Conservation (phyloP, 192 early-diverging fungal genomes). For the Ramicandelaber brevisporus region DNA sequence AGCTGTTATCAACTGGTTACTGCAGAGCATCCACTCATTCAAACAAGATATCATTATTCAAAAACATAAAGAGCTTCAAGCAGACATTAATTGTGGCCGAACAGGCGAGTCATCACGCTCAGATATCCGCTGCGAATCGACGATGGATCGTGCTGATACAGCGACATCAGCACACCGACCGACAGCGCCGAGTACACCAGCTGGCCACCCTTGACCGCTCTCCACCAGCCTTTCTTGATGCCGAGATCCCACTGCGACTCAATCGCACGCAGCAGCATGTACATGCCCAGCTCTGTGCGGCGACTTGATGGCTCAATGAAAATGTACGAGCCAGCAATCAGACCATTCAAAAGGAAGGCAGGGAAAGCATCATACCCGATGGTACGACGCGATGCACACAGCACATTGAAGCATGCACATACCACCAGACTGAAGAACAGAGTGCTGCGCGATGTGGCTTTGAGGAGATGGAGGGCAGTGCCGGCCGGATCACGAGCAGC, state of each 20-base stretch:
- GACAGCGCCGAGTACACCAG: slow-evolving; percentile 37
- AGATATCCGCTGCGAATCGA: slow-evolving; percentile 48
- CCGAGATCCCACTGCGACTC: slow-evolving; percentile 42
- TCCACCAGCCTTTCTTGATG: slow-evolving; percentile 24
- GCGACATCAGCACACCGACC: slow-evolving; percentile 50
- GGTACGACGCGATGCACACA: slow-evolving; percentile 24
- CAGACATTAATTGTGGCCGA: slow-evolving; percentile 61
- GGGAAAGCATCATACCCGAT: slow-evolving; percentile 16
- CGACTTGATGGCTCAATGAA: slow-evolving; percentile 34
- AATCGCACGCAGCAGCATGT: slow-evolving; percentile 54
- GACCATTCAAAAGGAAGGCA: slow-evolving; percentile 25
- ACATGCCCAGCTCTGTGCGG: slow-evolving; percentile 56
- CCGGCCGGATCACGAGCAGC: slow-evolving; percentile 21
- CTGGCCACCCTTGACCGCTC: slow-evolving; percentile 38
- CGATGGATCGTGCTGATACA: slow-evolving; percentile 55
- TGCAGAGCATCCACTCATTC: no score
- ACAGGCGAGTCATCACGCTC: slow-evolving; percentile 50
- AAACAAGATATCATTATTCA: no score
- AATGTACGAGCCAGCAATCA: slow-evolving; percentile 22
- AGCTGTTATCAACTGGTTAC: no score
- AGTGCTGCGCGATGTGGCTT: slow-evolving; percentile 24
- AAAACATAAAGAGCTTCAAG: no score
- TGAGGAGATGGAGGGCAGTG: slow-evolving; percentile 19
- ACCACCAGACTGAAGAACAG: slow-evolving; percentile 30
- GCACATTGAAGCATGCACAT: slow-evolving; percentile 15